These are phyloP conservation scores for Bryoglossum gracile DNA, from an alignment of 495 filamentous ascomycete genomes.

Conservation along the genomic window DNA sequence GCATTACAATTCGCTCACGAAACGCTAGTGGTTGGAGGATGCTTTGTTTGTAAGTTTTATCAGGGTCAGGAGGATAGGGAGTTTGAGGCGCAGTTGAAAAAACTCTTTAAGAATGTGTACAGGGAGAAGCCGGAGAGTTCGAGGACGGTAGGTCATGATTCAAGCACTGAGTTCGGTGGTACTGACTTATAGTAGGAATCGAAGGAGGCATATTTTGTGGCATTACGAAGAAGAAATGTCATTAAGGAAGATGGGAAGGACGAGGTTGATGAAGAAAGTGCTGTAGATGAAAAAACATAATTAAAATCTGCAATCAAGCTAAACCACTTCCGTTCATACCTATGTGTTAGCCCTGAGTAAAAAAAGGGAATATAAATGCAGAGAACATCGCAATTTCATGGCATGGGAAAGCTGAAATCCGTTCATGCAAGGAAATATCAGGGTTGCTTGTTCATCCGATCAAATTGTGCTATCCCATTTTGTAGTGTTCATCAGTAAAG, in stretches of 20 bases:
- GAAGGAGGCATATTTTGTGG: conserved; percentile 81
- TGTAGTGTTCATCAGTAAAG: conserved; percentile 12
- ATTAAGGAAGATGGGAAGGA: too few species aligned
- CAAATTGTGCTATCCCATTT: conserved; percentile 15
- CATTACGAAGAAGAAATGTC: conserved; percentile 55
- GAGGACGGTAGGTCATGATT: conserved; percentile 55
- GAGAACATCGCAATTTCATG: too few species aligned
- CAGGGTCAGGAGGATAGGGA: conserved; percentile 77
- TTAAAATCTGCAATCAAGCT: too few species aligned
- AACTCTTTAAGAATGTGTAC: conserved; percentile 69
- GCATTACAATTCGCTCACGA: conserved; percentile 78
- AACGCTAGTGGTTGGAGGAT: conserved; percentile 70
- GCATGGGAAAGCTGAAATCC: too few species aligned
- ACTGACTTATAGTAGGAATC: conserved; percentile 59
- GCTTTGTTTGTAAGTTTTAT: conserved; percentile 98
- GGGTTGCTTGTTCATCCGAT: conserved; percentile 2
- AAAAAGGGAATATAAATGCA: too few species aligned
- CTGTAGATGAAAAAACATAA: background rate
- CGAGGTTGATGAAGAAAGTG: too few species aligned
- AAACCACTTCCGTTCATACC: too few species aligned
- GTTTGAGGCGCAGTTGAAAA: conserved; percentile 62
- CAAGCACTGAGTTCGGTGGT: background rate
- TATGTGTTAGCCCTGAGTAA: too few species aligned
- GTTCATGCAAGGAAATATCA: too few species aligned
- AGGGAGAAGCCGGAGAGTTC: conserved; percentile 88